Base-by-base conservation (phyloP, 2,329 filamentous ascomycete genomes). In the Colletotrichum abscissum region DNA sequence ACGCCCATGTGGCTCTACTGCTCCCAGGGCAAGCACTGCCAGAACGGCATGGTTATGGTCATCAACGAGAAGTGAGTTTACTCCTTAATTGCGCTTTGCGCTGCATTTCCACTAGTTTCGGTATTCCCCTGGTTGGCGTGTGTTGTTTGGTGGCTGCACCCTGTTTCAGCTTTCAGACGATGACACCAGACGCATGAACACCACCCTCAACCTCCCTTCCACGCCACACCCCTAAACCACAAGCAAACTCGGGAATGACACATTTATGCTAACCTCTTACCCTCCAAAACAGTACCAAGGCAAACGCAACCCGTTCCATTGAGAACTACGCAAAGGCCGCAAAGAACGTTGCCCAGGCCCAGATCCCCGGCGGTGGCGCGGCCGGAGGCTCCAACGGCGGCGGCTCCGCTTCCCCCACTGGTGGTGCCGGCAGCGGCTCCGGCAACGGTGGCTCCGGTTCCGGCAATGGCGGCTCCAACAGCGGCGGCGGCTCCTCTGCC, bases 1-100 rank as follows among this genome's bases (percentile, higher is more conserved):
- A 92, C 88, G 68, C 94, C 94, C 35, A 86, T 95, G 76, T 97
- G 94, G 93, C 84, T 94, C 76, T 96, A 93, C 87, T 96, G 94
- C 84, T 91, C 90, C 35, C 92, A 95, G 82, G 91, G 81, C 58
- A 89, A 87, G 79, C 94, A 97, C 84, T 97, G 94, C 83, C 89
- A 95, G 82, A 84, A 80, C 60, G 93, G 93, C 74, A 95, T 95
- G 92, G 88, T 89, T 70, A 92, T 94, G 85, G 92, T 94, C 38
- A 91, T 95, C 80, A 95, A 95, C 82, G 90, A 90, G 84, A 87
- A 92, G 91, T 93, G 83, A 83, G 91, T 83, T 3, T 38, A 49
- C 3, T 5, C 26, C 26, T 26, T 26, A 1, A 26, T 26, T 26
- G 26, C 26, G 26, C 26, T 26, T 26, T 26, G 26, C 26, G 26